These are phyloP conservation scores for Termitomyces sp. DNA, from an alignment of 768 basidiomycete genomes.

Conservation along the genomic window DNA sequence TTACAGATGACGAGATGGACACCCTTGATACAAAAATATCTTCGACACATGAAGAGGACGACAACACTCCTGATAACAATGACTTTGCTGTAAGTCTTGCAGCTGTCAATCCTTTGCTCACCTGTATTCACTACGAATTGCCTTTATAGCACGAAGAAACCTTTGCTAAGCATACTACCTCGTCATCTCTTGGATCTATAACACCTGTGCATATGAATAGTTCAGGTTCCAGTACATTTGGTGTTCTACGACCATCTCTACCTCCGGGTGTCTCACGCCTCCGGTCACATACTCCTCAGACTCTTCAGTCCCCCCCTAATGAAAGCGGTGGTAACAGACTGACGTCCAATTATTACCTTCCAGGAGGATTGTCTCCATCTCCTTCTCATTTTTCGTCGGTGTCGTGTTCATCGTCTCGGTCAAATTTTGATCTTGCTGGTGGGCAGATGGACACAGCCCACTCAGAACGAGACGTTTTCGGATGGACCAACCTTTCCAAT, in stretches of 20 bases:
- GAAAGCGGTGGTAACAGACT: slow-evolving; percentile 37
- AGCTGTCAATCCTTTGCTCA: background rate
- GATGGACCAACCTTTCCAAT: slow-evolving; percentile 65
- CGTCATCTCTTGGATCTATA: slow-evolving; percentile 29
- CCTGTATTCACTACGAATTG: background rate
- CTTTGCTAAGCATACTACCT: slow-evolving; percentile 30
- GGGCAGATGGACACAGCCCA: slow-evolving; percentile 12
- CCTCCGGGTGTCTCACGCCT: slow-evolving; percentile 78
- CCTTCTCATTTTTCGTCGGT: slow-evolving; percentile 67
- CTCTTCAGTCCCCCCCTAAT: slow-evolving; percentile 35
- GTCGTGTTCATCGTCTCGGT: slow-evolving; percentile 63
- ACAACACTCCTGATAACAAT: slow-evolving; percentile 21
- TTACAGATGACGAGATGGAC: slow-evolving; percentile 41
- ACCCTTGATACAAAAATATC: slow-evolving; percentile 39
- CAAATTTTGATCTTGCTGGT: slow-evolving; percentile 34
- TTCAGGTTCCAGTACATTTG: slow-evolving; percentile 30
- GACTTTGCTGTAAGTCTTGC: slow-evolving; percentile 23
- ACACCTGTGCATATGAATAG: slow-evolving; percentile 36
- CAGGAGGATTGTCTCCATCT: slow-evolving; percentile 44
- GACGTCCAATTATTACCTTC: slow-evolving; percentile 38
- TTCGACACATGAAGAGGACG: slow-evolving; percentile 34
- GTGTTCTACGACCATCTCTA: slow-evolving; percentile 52
- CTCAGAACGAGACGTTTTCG: slow-evolving; percentile 56
- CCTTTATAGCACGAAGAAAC: slow-evolving; percentile 28
- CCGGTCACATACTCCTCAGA: slow-evolving; percentile 58